Evolutionary conservation across 352 stramenopile species (phyloP).

Genomic region (Nothophytophthora sp.): DNA sequence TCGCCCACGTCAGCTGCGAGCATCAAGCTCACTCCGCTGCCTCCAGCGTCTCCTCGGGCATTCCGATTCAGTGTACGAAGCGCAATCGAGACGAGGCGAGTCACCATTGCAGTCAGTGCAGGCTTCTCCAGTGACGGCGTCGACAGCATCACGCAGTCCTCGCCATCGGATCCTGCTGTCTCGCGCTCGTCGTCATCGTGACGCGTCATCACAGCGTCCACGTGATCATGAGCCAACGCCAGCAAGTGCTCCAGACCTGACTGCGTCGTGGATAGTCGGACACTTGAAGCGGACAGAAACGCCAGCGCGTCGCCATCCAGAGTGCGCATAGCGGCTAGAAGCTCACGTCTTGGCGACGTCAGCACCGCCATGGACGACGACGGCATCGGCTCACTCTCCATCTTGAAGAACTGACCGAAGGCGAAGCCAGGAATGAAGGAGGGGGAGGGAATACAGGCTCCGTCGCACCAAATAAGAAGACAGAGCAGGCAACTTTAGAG

Average conservation of each 20-base stretch:
- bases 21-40: conserved; percentile 1
- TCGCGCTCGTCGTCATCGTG: conserved; percentile 3
- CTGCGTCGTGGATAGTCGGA: conserved; percentile 8
- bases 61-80: conserved; percentile 6
- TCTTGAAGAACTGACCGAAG: too few relatives aligned
- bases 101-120: not conserved
- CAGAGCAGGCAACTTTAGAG: not conserved
- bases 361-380: conserved; percentile 9
- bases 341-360: not conserved
- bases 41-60: not conserved
- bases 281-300: conserved; percentile 1
- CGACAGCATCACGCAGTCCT: conserved; percentile 1
- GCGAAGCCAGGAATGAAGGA: not conserved
- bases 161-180: not conserved
- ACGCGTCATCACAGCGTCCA: conserved; percentile 15
- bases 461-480: conserved; percentile 7
- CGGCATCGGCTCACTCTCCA: conserved; percentile 7
- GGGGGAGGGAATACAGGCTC: too few relatives aligned
- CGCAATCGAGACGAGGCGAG: conserved; percentile 2
- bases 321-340: not conserved
- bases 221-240: conserved; percentile 26
- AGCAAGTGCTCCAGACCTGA: conserved; percentile 22
- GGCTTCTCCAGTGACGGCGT: not conserved
- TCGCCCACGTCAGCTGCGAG: conserved; percentile 12
- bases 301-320: not conserved